Evolutionary conservation across 139 green algal genomes (phyloP), one percentile per base, ranked within the genome.

Genomic region (Penium margaritaceum): DNA sequence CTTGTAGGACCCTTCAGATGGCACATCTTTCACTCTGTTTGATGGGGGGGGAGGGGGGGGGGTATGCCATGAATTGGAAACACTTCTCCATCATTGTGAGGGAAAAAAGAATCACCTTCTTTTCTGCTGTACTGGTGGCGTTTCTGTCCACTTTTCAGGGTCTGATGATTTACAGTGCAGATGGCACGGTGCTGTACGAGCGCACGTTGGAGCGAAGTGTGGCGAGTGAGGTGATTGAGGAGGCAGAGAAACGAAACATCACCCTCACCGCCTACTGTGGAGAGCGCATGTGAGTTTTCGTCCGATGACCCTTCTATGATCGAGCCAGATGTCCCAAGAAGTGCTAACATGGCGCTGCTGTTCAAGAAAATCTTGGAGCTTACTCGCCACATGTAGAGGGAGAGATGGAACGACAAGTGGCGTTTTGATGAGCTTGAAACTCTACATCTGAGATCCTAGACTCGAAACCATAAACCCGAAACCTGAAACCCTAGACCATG

Each of bases 261-360:
- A 75, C 67, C 3, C 43, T 68, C 24, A 44, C 35, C 6, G 67
- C 67, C 27, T 75, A 67, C 15, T 75, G 67, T 30, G 67, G 67
- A 15, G 33, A 75, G 43, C 29, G 67, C 33, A 70, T 75, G 67
- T 75, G 24, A 57, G 63, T 54, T 61, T 70, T n/a, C n/a, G n/a
- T n/a, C n/a, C n/a, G n/a, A n/a, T n/a, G n/a, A n/a, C n/a, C n/a
- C n/a, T n/a, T n/a, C n/a, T n/a, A n/a, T n/a, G n/a, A n/a, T n/a
- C n/a, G n/a, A n/a, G n/a, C n/a, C n/a, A n/a, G n/a, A n/a, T n/a
- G n/a, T n/a, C n/a, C n/a, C n/a, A 66, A 37, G 58, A 27, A 29
- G 19, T 34, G 24, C 30, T 12, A 36, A 38, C 57, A 41, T 41
- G 57, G 6, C 7, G 6, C n/a, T 21, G 55, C 55, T 35, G 5